These are phyloP conservation scores for Diplodia intermedia DNA, from an alignment of 2,329 filamentous ascomycete species.

Conservation along the genomic window DNA sequence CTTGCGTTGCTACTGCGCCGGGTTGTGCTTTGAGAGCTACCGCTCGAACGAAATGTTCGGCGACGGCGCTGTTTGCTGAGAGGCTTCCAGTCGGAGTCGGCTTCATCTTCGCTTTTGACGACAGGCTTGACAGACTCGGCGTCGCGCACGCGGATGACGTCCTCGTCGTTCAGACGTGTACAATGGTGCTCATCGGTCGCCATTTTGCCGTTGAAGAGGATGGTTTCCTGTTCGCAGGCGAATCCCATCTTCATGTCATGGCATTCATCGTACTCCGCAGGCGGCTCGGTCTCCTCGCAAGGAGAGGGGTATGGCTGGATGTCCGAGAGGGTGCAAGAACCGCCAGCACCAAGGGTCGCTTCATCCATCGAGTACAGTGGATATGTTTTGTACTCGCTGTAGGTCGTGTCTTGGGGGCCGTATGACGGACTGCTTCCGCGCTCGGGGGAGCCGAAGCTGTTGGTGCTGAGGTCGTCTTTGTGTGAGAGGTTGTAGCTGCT, in stretches of 20 bases:
- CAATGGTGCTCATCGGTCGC: not conserved
- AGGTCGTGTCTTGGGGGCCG: conserved; percentile 10
- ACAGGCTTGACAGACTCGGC: conserved; percentile 48
- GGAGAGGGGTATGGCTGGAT: conserved; percentile 43
- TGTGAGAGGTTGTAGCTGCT: conserved; percentile 40
- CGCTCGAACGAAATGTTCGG: conserved; percentile 41
- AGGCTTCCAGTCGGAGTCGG: conserved; percentile 48
- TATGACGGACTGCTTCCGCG: conserved; percentile 18
- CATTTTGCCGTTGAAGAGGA: conserved; percentile 23
- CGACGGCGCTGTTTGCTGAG: conserved; percentile 37
- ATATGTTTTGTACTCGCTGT: conserved; percentile 22
- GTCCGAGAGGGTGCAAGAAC: conserved; percentile 42
- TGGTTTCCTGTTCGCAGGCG: conserved; percentile 37
- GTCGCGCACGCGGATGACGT: conserved; percentile 38
- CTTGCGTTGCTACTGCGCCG: conserved; percentile 5
- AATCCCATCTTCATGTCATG: conserved; percentile 40
- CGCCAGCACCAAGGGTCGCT: conserved; percentile 22
- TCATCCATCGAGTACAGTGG: conserved; percentile 22
- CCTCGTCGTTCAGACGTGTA: conserved; percentile 18
- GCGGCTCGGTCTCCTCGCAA: conserved; percentile 38
- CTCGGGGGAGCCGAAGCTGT: conserved; percentile 33
- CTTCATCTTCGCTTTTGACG: conserved; percentile 39
- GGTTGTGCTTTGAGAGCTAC: conserved; percentile 33
- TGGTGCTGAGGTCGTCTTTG: conserved; percentile 43
- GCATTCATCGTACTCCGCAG: conserved; percentile 40